Conservation (phyloP, 202 grass and related monocot genomes). For the Schoenoplectus tabernaemontani region DNA sequence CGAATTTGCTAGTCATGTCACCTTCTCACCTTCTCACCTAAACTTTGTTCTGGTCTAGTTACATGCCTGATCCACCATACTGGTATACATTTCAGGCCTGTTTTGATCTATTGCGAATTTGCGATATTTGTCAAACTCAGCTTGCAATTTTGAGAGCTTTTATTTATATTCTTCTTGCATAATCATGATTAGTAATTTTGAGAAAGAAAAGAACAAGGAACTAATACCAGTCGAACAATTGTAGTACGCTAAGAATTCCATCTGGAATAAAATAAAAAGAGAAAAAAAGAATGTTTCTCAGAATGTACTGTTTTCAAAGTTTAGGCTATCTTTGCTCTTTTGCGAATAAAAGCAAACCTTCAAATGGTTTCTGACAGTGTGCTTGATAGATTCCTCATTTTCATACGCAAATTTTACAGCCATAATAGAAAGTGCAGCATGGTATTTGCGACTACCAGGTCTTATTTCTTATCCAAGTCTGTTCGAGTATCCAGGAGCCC, state of each 20-base stretch:
- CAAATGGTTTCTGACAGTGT: slow-evolving; percentile 20
- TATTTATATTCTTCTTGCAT: neutral
- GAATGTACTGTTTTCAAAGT: too few relatives aligned
- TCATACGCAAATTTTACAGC: slow-evolving; percentile 40
- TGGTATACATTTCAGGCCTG: neutral
- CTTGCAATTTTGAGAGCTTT: neutral
- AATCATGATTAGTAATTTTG: neutral
- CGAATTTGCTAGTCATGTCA: too few relatives aligned
- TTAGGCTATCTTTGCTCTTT: neutral
- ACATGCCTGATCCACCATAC: too few relatives aligned
- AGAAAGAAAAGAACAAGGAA: too few relatives aligned
- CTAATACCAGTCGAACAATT: slow-evolving; percentile 36
- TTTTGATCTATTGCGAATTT: neutral
- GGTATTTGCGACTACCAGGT: slow-evolving; percentile 6
- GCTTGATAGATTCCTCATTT: slow-evolving; percentile 21
- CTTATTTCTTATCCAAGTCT: slow-evolving; percentile 31
- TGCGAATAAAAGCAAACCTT: neutral
- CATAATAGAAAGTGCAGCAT: slow-evolving; percentile 33
- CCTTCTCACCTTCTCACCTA: too few relatives aligned
- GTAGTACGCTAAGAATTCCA: slow-evolving; percentile 33
- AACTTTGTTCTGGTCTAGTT: too few relatives aligned
- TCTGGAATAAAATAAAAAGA: slow-evolving; percentile 15
- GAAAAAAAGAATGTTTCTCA: neutral
- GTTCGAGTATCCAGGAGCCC: slow-evolving; percentile 22
- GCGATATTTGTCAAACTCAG: neutral